Base-by-base conservation (phyloP, 179 eudicot genomes). In the Carnegiea gigantea region DNA sequence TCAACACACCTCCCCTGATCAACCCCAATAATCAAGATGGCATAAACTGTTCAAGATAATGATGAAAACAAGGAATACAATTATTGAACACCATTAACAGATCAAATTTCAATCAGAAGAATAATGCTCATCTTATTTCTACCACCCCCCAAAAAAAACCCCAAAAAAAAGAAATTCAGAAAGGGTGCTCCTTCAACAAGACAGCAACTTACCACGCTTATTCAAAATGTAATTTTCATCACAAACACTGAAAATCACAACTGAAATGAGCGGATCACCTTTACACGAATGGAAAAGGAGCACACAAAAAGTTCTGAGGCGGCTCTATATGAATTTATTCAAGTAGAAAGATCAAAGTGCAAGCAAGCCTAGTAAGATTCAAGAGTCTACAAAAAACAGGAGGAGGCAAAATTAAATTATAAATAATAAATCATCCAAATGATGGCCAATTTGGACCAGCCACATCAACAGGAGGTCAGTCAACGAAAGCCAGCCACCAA, bases 1-100 rank as follows among this genome's bases (percentile, higher is more conserved):
- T 83, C 85, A 90, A 51, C 82, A 82, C 87, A 82, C 86, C 75
- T 28, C 36, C 44, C 44, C 3, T 48, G 53, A 48, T 48, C 14
- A 48, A 48, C 53, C 53, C 12, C 53, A 48, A 48, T 9, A 48
- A 48, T 48, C 53, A 48, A 48, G 53, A 10, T 84, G 84, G 28
- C 49, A 53, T 77, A 48, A 71, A 40, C 85, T 71, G 78, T 49
- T 79, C 11, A 53, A 57, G 15, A 51, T 44, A 68, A 44, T 30
- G 18, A 75, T 59, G 70, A 78, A 30, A 71, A 30, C 23, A 83
- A 79, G 24, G 21, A 64, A 33, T 60, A 20, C 5, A 77, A 77
- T 33, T 15, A 77, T 33, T 15, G 57, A 57, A 33, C 23, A 21
- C 2, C 38, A 76, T 14, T 76, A 26, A 23, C 9, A 13, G 23